Evolutionary conservation across 2,329 filamentous ascomycete species (phyloP).

Genomic region (Hypoxylon sp.): DNA sequence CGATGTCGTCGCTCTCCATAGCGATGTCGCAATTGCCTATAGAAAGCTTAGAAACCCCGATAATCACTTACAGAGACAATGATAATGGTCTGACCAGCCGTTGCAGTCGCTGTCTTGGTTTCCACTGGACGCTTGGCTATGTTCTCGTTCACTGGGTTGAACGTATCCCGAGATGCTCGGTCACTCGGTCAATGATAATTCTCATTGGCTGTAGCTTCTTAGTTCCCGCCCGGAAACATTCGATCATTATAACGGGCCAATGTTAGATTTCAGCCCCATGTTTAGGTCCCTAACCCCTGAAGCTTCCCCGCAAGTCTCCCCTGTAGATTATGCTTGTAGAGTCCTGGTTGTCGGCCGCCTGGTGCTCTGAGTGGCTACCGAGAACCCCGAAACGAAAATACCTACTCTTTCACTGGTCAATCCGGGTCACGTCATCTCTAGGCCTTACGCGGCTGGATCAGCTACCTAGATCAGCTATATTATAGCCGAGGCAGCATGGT

Average conservation of each 20-base stretch:
- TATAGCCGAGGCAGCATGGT: conserved; percentile 13
- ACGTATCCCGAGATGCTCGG: conserved; percentile 32
- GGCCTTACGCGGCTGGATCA: not conserved
- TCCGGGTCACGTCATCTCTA: conserved; percentile 26
- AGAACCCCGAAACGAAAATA: conserved; percentile 2
- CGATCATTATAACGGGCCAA: not conserved
- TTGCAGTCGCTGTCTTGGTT: conserved; percentile 14
- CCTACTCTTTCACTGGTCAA: conserved; percentile 13
- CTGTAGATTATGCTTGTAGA: conserved; percentile 6
- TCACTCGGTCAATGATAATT: conserved; percentile 16
- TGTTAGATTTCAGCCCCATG: conserved; percentile 18
- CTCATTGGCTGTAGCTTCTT: conserved; percentile 26
- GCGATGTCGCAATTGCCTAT: conserved; percentile 44
- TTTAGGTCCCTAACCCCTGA: conserved; percentile 27
- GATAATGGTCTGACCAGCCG: conserved; percentile 32
- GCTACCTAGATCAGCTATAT: not conserved
- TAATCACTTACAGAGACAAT: conserved; percentile 9
- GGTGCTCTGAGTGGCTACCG: conserved; percentile 15
- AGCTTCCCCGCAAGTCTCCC: conserved; percentile 31
- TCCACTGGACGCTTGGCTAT: too few species aligned
- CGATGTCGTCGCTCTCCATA: conserved; percentile 43
- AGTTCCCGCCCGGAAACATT: conserved; percentile 1
- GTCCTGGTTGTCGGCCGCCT: conserved; percentile 31
- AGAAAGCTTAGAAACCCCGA: conserved; percentile 14
- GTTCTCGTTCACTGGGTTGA: too few species aligned